Evolutionary conservation across 345 rosid genomes (phyloP).

Genomic region (Kernera saxatilis): DNA sequence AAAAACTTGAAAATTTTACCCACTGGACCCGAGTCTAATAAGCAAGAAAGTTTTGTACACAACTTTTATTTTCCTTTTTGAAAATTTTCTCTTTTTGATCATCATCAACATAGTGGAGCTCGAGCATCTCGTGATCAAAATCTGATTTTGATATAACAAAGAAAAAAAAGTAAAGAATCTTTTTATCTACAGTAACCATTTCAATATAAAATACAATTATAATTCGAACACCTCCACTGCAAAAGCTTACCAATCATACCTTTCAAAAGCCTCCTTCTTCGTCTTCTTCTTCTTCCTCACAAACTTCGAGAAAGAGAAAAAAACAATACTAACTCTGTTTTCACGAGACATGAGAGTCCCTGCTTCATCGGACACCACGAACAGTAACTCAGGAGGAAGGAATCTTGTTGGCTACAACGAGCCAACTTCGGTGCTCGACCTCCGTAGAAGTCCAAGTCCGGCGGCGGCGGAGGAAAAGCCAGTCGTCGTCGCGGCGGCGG

Average conservation of each 20-base stretch:
- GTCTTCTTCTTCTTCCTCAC: slow-evolving; percentile 3
- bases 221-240: not conserved
- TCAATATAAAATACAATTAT: not conserved
- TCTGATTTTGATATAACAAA: not conserved
- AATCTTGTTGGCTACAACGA: slow-evolving; percentile 29
- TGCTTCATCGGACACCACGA: slow-evolving; percentile 15
- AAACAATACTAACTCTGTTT: not conserved
- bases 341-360: slow-evolving; percentile 60
- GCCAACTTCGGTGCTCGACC: slow-evolving; percentile 57
- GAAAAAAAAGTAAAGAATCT: not conserved
- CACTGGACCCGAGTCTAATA: not conserved
- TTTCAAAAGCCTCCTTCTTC: slow-evolving; percentile 31
- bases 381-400: slow-evolving; percentile 8
- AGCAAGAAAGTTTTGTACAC: not conserved
- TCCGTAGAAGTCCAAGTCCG: slow-evolving; percentile 15
- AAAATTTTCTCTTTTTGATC: slow-evolving; percentile 16
- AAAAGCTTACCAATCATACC: slow-evolving; percentile 34
- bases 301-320: not conserved
- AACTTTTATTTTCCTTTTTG: not conserved
- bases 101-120: slow-evolving; percentile 12
- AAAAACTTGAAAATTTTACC: not conserved
- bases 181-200: not conserved
- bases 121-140: slow-evolving; percentile 15
- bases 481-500: not conserved
- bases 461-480: slow-evolving; percentile 14